Evolutionary conservation across 148 eudicot species (phyloP), one percentile per base, ranked within the genome.

Genomic region (Cornus florida): DNA sequence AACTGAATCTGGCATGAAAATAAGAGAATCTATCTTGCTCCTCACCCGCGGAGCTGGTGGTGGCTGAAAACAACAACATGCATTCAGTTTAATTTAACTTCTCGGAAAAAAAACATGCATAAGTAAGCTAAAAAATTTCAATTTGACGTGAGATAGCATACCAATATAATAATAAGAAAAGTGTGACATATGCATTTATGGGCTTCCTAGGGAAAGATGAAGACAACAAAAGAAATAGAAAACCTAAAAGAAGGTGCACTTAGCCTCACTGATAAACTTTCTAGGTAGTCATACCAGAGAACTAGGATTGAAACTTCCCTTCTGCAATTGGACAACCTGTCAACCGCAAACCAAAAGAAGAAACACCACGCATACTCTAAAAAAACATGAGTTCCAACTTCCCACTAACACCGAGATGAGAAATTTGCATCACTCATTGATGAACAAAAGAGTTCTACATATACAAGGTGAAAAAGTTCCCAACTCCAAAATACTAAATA

Each of bases 11-110:
- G 93, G 88, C 83, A 89, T 78, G 78, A 93, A 92, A 73, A 92
- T 78, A 71, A 93, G 88, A 73, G 97, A 86, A 80, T 95, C 98
- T 88, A 95, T 82, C 90, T 95, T 95, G 89, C 95, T 91, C 91
- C 87, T 92, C 38, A 72, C 69, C 67, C 93, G 92, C 41, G 97
- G 91, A 69, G 94, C 77, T 73, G 98, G 91, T 23, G 90, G 93
- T 78, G 95, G 98, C 98, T 93, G 87, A 83, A 86, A 60, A 68
- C 46, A 57, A 72, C 11, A 80, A 81, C 24, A 73, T 6, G 19
- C 39, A 68, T 33, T 24, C 38, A 70, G 9, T 39, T 79, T 53
- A 75, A 38, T 46, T 48, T 38, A 35, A 75, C 33, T 39, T 53
- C 5, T 35, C 8, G 14, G 31, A 67, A 57, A 20, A 57, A 20